A percentile compares a stretch with the other conserved stretches of the same genome.
Conservation (phyloP, 306 rosid genomes). For the Boehmeria nivea region DNA sequence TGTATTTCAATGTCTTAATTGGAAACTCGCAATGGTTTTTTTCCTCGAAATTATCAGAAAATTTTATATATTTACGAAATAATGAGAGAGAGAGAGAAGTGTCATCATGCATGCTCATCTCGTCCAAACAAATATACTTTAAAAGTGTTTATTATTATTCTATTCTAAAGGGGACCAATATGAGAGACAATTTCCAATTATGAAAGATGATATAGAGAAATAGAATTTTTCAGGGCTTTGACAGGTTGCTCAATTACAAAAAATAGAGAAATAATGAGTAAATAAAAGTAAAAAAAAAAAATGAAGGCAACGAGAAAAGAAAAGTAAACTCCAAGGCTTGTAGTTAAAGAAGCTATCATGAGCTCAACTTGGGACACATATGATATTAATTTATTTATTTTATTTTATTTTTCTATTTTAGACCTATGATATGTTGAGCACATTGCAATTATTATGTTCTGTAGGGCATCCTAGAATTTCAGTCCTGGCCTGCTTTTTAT, state of each 20-base stretch:
- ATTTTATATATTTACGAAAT: background rate
- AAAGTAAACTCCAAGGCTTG: background rate
- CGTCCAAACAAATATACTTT: background rate
- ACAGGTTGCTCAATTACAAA: too few species aligned
- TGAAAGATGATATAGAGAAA: too few species aligned
- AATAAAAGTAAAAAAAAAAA: too few species aligned
- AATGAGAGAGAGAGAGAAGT: background rate
- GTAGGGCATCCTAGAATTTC: constrained; percentile 4
- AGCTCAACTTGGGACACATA: constrained; percentile 1
- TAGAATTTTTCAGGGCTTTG: too few species aligned
- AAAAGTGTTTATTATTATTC: too few species aligned
- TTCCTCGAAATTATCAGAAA: constrained; percentile 7
- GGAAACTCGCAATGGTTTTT: constrained; percentile 16
- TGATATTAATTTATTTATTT: background rate
- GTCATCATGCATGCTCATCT: background rate
- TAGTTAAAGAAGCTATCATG: constrained; percentile 19
- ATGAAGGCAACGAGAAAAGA: too few species aligned
- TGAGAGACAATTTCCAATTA: too few species aligned
- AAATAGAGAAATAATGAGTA: too few species aligned
- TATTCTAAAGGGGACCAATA: too few species aligned
- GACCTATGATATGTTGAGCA: constrained; percentile 2
- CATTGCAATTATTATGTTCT: constrained; percentile 17
- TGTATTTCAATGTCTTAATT: constrained; percentile 12
- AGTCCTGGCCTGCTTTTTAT: background rate
- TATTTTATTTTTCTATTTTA: background rate